A percentile compares a stretch with the other conserved stretches of the same genome.
Conservation (phyloP, 768 basidiomycete genomes). For the Xanthoconium stramineum region DNA sequence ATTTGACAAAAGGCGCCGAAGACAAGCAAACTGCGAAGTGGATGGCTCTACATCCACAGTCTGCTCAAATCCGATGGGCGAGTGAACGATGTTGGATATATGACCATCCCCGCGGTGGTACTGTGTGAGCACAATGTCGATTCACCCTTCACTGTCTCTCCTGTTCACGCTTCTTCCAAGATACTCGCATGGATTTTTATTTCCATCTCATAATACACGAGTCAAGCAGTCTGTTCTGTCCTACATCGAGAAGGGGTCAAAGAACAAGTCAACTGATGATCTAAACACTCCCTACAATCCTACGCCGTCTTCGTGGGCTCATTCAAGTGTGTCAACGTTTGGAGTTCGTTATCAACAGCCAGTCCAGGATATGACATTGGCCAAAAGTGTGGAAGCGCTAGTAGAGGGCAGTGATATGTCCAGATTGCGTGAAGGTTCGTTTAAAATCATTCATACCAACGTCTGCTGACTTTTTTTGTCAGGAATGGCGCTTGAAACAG, state of each 20-base stretch:
- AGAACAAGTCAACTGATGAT: conserved; percentile 34
- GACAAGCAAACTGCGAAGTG: conserved; percentile 92
- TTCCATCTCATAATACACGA: conserved; percentile 81
- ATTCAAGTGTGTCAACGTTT: conserved; percentile 86
- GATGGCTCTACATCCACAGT: conserved; percentile 84
- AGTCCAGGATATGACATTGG: conserved; percentile 56
- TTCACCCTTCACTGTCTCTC: neutral
- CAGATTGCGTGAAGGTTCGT: conserved; percentile 57
- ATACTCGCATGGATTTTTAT: conserved; percentile 93
- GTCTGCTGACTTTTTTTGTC: neutral
- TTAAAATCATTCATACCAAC: neutral
- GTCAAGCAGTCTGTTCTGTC: conserved; percentile 55
- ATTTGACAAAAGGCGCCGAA: conserved; percentile 75
- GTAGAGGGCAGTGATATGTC: conserved; percentile 92
- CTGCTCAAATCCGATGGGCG: conserved; percentile 79
- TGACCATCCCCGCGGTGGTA: conserved; percentile 92
- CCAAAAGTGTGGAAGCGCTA: conserved; percentile 83
- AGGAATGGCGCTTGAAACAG: conserved; percentile 59
- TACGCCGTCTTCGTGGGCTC: conserved; percentile 63
- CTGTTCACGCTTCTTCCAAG: conserved; percentile 36
- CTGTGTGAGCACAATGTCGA: conserved; percentile 60
- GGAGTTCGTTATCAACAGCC: conserved; percentile 73
- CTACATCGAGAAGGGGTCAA: conserved; percentile 45
- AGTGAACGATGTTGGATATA: conserved; percentile 97
- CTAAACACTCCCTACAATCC: conserved; percentile 27